Evolutionary conservation across 306 rosid genomes (phyloP).

Genomic region (Morella rubra): DNA sequence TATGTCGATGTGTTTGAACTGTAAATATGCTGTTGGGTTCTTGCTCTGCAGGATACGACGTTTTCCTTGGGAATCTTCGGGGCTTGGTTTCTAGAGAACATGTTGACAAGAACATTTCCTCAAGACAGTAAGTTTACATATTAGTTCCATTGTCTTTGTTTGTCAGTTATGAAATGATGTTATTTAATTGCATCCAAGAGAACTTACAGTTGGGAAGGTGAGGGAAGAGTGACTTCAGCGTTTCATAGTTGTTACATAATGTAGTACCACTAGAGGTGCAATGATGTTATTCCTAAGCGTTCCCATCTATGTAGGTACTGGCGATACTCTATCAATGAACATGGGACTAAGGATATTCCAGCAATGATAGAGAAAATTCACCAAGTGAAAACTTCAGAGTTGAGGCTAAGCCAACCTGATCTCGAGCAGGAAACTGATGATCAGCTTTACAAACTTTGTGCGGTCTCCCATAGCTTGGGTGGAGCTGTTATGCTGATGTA

Average conservation of each 20-base stretch:
- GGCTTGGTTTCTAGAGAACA: conserved; percentile 91
- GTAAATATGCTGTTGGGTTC: conserved; percentile 15
- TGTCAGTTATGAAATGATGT: neutral
- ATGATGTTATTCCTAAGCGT: conserved; percentile 12
- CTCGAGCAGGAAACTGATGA: conserved; percentile 55
- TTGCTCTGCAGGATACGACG: conserved; percentile 71
- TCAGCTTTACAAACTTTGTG: conserved; percentile 84
- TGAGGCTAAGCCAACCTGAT: conserved; percentile 65
- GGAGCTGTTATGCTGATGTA: conserved; percentile 86
- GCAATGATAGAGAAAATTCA: conserved; percentile 88
- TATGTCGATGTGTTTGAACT: neutral
- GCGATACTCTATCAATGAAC: conserved; percentile 90
- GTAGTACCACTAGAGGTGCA: neutral
- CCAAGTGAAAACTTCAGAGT: conserved; percentile 68
- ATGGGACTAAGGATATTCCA: conserved; percentile 87
- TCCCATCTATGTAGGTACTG: conserved; percentile 64
- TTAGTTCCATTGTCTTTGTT: neutral
- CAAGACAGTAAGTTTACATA: conserved; percentile 62
- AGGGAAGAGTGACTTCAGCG: neutral
- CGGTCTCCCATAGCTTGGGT: conserved; percentile 84
- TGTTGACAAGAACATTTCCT: conserved; percentile 65
- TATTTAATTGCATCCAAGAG: neutral
- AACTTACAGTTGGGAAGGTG: neutral
- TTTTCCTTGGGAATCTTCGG: conserved; percentile 78
- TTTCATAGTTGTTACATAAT: neutral